Base-by-base conservation (phyloP, 1,139 yeast species). In the Suhomyces maxii region DNA sequence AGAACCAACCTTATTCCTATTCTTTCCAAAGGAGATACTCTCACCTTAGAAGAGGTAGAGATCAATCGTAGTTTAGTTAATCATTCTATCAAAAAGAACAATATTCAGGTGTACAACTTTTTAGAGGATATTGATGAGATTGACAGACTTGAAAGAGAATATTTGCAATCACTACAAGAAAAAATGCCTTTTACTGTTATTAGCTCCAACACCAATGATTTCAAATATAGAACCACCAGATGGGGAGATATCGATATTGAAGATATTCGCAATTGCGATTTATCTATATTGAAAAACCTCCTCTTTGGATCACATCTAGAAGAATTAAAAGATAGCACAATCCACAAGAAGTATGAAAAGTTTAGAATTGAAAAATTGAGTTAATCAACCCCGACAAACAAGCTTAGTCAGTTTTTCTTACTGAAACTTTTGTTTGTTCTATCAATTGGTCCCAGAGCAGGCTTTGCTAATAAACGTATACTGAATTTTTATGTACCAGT, bases 1-100 rank as follows among this genome's bases (percentile, higher is more conserved):
- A 74, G 75, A 51, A 82, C 79, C 28, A 84, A 84, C 58, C 67
- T 84, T 7, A 67, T 84, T 33, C 84, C 88, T 1, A 65, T 84
- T 10, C 67, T 84, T 46, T 68, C 79, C 25, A 80, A 83, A 55
- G 75, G 85, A 1, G 90, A 84, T 59, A 63, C 79, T 3, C 67
- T 82, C 42, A 82, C 84, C 0, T 66, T 62, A 13, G 60, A 61
- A 2, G 88, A 84, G 54, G 54, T 80, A 44, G 46, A 44, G 11
- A 57, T 64, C 34, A 76, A 75, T 62, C 82, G 79, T 60, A 55
- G 63, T 42, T 56, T 71, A 44, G 71, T 84, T 36, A 62, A 65
- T 52, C 61, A 67, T 37, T 81, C 78, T 51, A 71, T 84, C 25
- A 61, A 61, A 39, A 60, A 65, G 9, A 64, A 75, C 53, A 60